Evolutionary conservation across 1,284 basidiomycete species (phyloP).

Genomic region (Rhizoctonia solani): DNA sequence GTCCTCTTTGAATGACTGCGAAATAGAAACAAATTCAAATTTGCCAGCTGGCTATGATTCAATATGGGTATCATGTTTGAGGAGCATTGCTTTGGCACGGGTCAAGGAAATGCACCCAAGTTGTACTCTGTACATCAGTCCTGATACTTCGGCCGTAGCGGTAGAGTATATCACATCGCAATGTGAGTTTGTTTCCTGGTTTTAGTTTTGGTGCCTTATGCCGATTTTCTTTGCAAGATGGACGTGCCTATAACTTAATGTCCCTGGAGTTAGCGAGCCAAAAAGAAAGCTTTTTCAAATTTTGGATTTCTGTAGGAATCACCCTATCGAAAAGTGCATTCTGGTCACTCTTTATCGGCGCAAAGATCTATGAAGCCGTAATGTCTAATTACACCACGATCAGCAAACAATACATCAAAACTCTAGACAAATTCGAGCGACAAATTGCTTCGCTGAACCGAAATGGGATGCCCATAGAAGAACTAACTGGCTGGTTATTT

Average conservation of each 20-base stretch:
- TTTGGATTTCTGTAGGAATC: not conserved
- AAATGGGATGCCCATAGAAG: not conserved
- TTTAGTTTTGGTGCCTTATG: not conserved
- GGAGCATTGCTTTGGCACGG: too few species aligned
- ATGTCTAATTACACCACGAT: not conserved
- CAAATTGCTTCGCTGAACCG: not conserved
- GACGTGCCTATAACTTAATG: not conserved
- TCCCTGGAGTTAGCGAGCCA: not conserved
- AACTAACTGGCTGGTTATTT: not conserved
- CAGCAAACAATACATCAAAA: not conserved
- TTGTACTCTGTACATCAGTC: not conserved
- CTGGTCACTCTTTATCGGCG: not conserved
- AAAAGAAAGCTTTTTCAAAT: not conserved
- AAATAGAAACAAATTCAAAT: too few species aligned
- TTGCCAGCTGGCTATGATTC: too few species aligned
- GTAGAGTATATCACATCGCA: not conserved
- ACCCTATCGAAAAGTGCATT: not conserved
- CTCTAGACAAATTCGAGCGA: not conserved
- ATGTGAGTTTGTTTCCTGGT: not conserved
- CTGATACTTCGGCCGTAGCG: not conserved
- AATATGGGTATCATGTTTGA: too few species aligned
- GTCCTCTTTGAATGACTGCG: too few species aligned
- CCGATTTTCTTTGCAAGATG: not conserved
- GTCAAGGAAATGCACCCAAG: too few species aligned
- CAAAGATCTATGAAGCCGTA: not conserved